These are phyloP conservation scores for Podosphaera xanthii DNA, from an alignment of 2,329 filamentous ascomycete genomes.

Conservation along the genomic window DNA sequence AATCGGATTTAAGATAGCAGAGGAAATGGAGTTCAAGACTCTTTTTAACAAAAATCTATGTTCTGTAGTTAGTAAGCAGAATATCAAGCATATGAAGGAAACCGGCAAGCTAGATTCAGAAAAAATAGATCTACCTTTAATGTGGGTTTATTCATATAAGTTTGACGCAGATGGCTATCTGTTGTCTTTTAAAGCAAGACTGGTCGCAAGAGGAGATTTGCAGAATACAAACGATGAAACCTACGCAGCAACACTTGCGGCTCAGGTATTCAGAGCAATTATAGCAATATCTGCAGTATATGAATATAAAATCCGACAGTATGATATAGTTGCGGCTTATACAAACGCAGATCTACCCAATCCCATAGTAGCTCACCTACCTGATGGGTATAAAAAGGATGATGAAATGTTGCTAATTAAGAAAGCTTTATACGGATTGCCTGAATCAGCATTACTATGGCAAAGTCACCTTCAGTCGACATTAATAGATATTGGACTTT, in stretches of 20 bases:
- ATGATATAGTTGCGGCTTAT: not conserved
- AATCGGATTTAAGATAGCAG: no score
- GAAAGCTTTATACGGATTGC: no score
- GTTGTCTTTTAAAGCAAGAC: no score
- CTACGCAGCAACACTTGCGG: not conserved
- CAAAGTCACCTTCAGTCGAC: not conserved
- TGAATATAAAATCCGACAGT: not conserved
- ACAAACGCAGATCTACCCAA: not conserved
- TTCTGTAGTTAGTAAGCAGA: not conserved
- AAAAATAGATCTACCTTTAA: no score
- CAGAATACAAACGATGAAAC: no score
- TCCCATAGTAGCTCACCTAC: not conserved
- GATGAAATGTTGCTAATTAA: no score
- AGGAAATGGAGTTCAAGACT: no score
- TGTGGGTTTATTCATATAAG: no score
- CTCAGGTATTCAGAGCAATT: not conserved
- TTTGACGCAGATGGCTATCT: no score
- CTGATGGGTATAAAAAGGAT: no score
- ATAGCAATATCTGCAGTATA: not conserved
- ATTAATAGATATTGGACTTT: not conserved
- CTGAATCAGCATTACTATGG: not conserved
- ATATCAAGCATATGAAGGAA: not conserved
- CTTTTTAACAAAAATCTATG: not conserved
- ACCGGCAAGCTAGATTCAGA: not conserved
- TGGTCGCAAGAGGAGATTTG: no score